Base-by-base conservation (phyloP, 2,329 filamentous ascomycete genomes). In the Juglanconis juglandina region DNA sequence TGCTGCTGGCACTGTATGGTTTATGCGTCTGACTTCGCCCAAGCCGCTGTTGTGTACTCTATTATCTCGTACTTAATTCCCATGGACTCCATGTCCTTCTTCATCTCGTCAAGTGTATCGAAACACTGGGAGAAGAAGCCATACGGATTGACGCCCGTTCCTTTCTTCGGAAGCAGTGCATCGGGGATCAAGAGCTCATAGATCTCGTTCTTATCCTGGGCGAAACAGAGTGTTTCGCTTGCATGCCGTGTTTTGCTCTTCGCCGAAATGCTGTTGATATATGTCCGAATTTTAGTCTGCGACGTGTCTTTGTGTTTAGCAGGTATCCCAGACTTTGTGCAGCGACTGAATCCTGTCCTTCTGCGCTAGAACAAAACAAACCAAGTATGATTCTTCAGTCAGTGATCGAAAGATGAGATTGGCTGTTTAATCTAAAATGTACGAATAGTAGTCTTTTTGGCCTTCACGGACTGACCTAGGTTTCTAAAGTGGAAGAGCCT, bases 31-130 rank as follows among this genome's bases (percentile, higher is more conserved):
- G 24, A 24, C 42, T 46, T 46, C n/a, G 42, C 8, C 42, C 42
- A 46, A 46, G 42, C 42, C 4, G 14, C 42, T 6, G n/a, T 46
- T n/a, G n/a, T 46, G 10, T 46, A 46, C 3, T 46, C n/a, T 14
- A 46, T 55, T 61, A 32, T 62, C 62, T 62, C 42, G 59, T 44
- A 17, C 33, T 8, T 58, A 5, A 17, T 5, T 5, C 9, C 9
- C 14, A 46, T 17, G n/a, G 42, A 7, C 14, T 4, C 42, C 42
- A 46, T 46, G 14, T 46, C 42, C 42, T 46, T n/a, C 42, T 46
- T 30, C 42, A 46, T 46, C 13, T 46, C 42, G 42, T 46, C 42
- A 3, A 46, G 42, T 6, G 24, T 46, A 14, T 46, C 14, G 14
- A 46, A 46, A 46, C 9, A 17, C 24, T 46, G 42, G n/a, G 42